phyloP scores from a whole-genome alignment of 2,329 filamentous ascomycete genomes.

The Penicillium verrucosum region DNA sequence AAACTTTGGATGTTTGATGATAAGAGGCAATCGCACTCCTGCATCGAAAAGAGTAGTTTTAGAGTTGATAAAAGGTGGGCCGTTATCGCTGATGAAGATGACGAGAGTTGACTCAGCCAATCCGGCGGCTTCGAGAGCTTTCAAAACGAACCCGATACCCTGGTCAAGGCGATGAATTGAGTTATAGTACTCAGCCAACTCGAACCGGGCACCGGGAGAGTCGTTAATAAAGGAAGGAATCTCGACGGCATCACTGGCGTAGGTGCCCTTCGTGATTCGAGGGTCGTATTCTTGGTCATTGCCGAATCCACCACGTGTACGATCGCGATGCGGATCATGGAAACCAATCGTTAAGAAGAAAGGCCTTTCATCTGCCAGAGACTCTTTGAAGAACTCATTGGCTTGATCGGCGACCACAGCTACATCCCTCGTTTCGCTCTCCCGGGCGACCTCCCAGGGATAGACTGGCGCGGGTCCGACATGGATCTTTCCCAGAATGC shows the following conservation, averaged over 20 bases:
- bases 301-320: slow-evolving; percentile 44
- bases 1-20: slow-evolving; percentile 38
- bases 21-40: slow-evolving; percentile 45
- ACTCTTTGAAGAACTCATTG: slow-evolving; percentile 38
- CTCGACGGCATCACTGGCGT: slow-evolving; percentile 35
- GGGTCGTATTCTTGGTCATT: slow-evolving; percentile 38
- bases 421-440: slow-evolving; percentile 47
- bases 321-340: slow-evolving; percentile 48
- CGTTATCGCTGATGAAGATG: slow-evolving; percentile 50
- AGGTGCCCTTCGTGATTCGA: slow-evolving; percentile 24
- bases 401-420: slow-evolving; percentile 40
- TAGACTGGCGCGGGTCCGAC: slow-evolving; percentile 44
- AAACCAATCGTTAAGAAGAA: slow-evolving; percentile 50
- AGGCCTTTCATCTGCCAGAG: slow-evolving; percentile 30
- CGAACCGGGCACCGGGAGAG: slow-evolving; percentile 39
- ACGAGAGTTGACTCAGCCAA: slow-evolving; percentile 40
- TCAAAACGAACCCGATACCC: slow-evolving; percentile 43
- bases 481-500: slow-evolving; percentile 51
- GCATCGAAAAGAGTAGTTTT: slow-evolving; percentile 53
- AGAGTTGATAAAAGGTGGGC: slow-evolving; percentile 51
- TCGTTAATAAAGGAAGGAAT: slow-evolving; percentile 46
- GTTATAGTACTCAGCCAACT: slow-evolving; percentile 46
- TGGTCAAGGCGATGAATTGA: slow-evolving; percentile 45
- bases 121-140: slow-evolving; percentile 32
- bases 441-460: slow-evolving; percentile 43